Evolutionary conservation across 169 alveolate species (phyloP), one percentile per base, ranked within the genome.

Genomic region (Cryptosporidium muris): DNA sequence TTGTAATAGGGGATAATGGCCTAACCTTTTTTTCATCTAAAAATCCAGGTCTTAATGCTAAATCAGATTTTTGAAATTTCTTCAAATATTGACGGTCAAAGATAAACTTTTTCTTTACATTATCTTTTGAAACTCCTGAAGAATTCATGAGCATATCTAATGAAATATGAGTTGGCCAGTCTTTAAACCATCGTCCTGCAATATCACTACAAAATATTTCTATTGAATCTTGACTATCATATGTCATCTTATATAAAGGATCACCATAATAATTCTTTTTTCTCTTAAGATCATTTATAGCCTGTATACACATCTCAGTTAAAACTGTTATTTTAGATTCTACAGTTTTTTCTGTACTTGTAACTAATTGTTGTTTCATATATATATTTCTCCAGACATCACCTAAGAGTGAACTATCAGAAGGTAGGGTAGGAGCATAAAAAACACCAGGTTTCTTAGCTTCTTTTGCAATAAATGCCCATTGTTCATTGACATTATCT

Each of bases 401-500:
- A 4, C 81, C 81, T 52, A 66, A 54, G n/a, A 66, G 48, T n/a
- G 81, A 66, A 25, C 81, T 66, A 1, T 66, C 81, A 25, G 66
- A 52, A 52, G 81, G 81, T n/a, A 66, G 11, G 36, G 63, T 66
- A 53, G 81, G 81, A 1, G 81, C 81, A 48, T n/a, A 52, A 54
- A 66, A 54, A 52, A 66, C 54, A 12, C 81, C 81, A 8, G 81
- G 81, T 12, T 66, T 66, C 54, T 45, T 51, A 6, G 81, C 81
- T 11, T 66, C 81, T 37, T 2, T 66, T 8, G 81, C 81, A 66
- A 66, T 66, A 14, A 66, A 66, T 52, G 51, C 14, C 81, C 81
- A 66, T 53, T 66, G 81, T 14, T 66, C 65, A 66, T 66, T 66
- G 2, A 66, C 81, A 66, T 66, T 53, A 60, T 66, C 81, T 36